Conservation (phyloP, 2,329 filamentous ascomycete genomes). For the Hypoxylon sp. region DNA sequence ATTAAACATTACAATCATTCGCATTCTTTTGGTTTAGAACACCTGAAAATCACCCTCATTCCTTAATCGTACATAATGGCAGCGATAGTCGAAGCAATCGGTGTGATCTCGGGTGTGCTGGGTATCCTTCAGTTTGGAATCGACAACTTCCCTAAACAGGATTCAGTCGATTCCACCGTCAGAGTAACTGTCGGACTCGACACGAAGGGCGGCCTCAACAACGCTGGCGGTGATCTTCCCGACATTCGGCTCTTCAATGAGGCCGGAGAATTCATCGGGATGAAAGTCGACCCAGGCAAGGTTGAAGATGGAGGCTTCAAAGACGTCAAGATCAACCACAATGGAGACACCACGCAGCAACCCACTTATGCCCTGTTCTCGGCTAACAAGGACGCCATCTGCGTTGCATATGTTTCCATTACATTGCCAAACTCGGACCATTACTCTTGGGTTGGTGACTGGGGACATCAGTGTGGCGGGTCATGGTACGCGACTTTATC, state of each 20-base stretch:
- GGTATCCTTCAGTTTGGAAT: slow-evolving; percentile 46
- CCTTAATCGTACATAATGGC: slow-evolving; percentile 26
- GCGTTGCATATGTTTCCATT: slow-evolving; percentile 45
- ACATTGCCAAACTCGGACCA: slow-evolving; percentile 42
- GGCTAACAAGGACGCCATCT: slow-evolving; percentile 49
- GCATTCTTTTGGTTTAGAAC: background rate
- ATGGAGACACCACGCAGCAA: slow-evolving; percentile 39
- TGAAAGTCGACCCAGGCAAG: slow-evolving; percentile 40
- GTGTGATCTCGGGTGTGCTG: slow-evolving; percentile 41
- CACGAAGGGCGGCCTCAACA: slow-evolving; percentile 34
- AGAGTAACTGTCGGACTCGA: slow-evolving; percentile 48
- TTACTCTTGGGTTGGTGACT: slow-evolving; percentile 49
- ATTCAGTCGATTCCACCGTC: slow-evolving; percentile 41
- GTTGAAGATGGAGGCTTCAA: slow-evolving; percentile 42
- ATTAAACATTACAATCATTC: background rate
- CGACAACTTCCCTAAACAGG: slow-evolving; percentile 37
- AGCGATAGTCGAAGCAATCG: slow-evolving; percentile 44
- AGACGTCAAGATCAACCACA: slow-evolving; percentile 42
- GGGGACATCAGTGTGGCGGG: slow-evolving; percentile 47
- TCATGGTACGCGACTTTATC: slow-evolving; percentile 34
- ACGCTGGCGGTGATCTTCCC: slow-evolving; percentile 49
- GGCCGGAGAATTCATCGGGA: slow-evolving; percentile 47
- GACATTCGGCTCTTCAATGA: slow-evolving; percentile 52
- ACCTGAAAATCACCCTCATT: slow-evolving; percentile 1
- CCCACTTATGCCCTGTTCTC: slow-evolving; percentile 51